Evolutionary conservation across 306 rosid species (phyloP), one percentile per base, ranked within the genome.

Genomic region (Quercus agrifolia): DNA sequence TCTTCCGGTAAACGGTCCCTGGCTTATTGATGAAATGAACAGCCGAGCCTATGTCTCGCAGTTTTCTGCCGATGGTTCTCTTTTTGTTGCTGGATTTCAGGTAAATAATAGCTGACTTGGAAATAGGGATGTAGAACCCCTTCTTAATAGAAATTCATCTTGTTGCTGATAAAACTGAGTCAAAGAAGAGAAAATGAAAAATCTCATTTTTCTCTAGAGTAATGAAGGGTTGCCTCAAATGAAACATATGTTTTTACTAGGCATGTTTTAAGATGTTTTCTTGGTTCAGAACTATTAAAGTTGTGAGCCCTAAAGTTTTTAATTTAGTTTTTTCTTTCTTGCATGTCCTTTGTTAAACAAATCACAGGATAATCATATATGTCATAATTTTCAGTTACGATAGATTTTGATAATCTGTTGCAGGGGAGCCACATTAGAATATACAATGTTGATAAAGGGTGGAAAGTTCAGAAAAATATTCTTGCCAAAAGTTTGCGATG

Each of bases 1-100:
- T 84, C 86, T 94, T 85, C 99, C 99, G 2, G 93, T 90, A 46
- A 91, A 91, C 76, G 99, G 97, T 82, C 97, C 97, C 14, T 88
- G 91, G 91, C 92, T 83, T 54, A 80, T 94, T 3, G 97, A 90
- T 67, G 93, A 87, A 81, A 82, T 86, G 95, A 69, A 83, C 57
- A 87, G 91, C 79, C 91, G 97, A 74, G 97, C 92, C 3, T 94
- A 92, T 77, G 95, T 94, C 78, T 92, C 99, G 21, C 97, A 94
- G 88, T 94, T 94, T 89, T 92, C 97, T 25, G 86, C 89, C 27
- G 97, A 94, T 80, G 99, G 99, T 82, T 92, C 97, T 75, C 91
- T 94, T 55, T 90, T 92, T 79, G 78, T 94, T 71, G 93, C 97
- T 61, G 95, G 95, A 44, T 94, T 91, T 85, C 98, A 94, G 97